Conservation (phyloP, 31 red algal genomes). For the Odonthalia washingtoniensis region DNA sequence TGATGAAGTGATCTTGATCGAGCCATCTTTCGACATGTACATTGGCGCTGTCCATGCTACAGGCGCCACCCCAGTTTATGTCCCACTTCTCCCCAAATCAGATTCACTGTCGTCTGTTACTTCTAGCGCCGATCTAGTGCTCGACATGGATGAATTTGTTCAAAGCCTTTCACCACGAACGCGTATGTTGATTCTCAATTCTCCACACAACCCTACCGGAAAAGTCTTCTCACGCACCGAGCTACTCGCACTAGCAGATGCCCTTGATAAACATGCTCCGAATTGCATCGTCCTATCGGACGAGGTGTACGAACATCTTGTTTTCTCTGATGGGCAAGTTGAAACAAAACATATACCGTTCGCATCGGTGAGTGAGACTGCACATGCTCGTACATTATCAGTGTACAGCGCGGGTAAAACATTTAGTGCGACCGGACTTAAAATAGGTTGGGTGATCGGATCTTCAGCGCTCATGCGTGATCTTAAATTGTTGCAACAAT, state of each 20-base stretch:
- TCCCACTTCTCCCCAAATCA: constrained; percentile 57
- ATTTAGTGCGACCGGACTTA: constrained; percentile 83
- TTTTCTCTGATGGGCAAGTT: constrained; percentile 68
- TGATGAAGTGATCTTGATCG: constrained; percentile 92
- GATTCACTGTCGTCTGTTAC: neutral
- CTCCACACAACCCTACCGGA: constrained; percentile 97
- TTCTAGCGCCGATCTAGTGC: constrained; percentile 50
- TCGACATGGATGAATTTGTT: constrained; percentile 80
- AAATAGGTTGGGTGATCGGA: constrained; percentile 88
- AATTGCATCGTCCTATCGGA: constrained; percentile 84
- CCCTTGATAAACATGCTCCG: constrained; percentile 66
- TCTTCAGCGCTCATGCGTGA: constrained; percentile 62
- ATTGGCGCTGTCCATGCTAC: constrained; percentile 62
- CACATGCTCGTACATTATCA: constrained; percentile 73
- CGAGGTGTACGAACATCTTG: constrained; percentile 98
- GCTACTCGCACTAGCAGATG: constrained; percentile 49
- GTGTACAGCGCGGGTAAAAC: constrained; percentile 93
- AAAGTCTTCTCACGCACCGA: constrained; percentile 93
- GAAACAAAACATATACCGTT: constrained; percentile 80
- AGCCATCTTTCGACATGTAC: constrained; percentile 97
- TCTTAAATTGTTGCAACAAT: constrained; percentile 79
- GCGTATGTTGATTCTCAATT: constrained; percentile 89
- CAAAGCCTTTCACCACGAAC: constrained; percentile 57
- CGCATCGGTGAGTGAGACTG: constrained; percentile 65
- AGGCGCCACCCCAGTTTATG: constrained; percentile 61